A percentile compares a stretch with the other conserved stretches of the same genome.
These are phyloP conservation scores for Pythium myriotylum DNA, from an alignment of 352 stramenopile species.

Conservation along the genomic window DNA sequence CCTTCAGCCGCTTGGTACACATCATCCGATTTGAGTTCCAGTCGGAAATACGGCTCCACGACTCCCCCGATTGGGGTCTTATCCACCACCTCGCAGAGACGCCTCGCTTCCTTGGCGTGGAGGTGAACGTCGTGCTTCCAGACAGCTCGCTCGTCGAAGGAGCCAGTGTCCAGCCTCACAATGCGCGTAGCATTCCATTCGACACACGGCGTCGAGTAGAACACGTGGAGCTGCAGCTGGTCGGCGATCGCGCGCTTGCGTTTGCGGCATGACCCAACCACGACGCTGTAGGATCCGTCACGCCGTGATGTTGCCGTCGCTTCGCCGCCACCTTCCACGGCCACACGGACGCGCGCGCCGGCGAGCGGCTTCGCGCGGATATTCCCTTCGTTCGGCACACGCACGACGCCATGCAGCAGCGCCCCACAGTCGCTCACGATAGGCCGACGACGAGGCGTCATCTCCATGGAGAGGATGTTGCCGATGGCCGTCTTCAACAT, in stretches of 20 bases:
- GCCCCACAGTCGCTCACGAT: constrained; percentile 5
- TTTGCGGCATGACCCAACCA: constrained; percentile 7
- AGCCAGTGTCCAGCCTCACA: not conserved
- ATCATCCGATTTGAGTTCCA: not conserved
- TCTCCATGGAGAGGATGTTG: not conserved
- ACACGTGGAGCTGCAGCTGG: not conserved
- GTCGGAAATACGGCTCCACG: not conserved
- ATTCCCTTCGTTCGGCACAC: not conserved
- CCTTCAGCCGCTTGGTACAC: too few species aligned
- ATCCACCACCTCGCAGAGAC: constrained; percentile 12
- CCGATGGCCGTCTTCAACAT: not conserved
- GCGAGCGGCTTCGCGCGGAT: constrained; percentile 6
- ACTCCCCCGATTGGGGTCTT: not conserved
- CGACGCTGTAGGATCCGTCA: constrained; percentile 23
- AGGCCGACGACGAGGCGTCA: constrained; percentile 5
- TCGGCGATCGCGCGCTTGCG: not conserved
- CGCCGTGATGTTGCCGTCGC: not conserved
- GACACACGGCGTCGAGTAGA: constrained; percentile 7
- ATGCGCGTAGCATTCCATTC: constrained; percentile 14
- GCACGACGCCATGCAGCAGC: constrained; percentile 19
- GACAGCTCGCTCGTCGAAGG: not conserved
- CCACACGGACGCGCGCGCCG: constrained; percentile 4
- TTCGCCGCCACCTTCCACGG: not conserved
- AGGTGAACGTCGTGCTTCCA: constrained; percentile 20
- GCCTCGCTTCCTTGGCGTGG: not conserved